A percentile compares a stretch with the other conserved stretches of the same genome.
These are phyloP conservation scores for Beta macrorhiza DNA, from an alignment of 179 eudicot genomes.

Conservation along the genomic window DNA sequence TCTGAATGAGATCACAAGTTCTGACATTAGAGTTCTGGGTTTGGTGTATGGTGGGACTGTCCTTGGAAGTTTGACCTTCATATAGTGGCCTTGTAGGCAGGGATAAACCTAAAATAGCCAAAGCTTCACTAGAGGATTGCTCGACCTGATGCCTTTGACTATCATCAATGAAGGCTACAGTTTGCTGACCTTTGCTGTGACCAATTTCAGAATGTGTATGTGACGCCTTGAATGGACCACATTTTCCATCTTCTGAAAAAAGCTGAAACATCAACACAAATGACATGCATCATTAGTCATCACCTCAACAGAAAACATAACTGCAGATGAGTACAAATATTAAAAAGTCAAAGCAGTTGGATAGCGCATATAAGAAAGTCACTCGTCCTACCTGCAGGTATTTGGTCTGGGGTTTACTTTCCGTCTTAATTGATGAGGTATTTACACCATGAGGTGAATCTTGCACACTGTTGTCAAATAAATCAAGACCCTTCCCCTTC, in stretches of 20 bases:
- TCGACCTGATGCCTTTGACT: conserved; percentile 21
- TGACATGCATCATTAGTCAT: conserved; percentile 9
- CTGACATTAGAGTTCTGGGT: conserved; percentile 18
- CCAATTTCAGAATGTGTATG: conserved; percentile 19
- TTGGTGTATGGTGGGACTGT: conserved; percentile 15
- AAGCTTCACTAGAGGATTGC: conserved; percentile 26
- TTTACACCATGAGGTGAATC: conserved; percentile 25
- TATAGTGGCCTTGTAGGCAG: conserved; percentile 26
- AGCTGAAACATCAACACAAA: conserved; percentile 33
- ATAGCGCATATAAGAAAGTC: neutral
- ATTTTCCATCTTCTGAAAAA: conserved; percentile 37
- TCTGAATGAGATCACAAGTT: conserved; percentile 33
- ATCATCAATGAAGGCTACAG: conserved; percentile 2
- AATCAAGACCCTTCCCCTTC: conserved; percentile 23
- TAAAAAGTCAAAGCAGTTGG: neutral
- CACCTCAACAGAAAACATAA: conserved; percentile 6
- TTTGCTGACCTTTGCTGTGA: conserved; percentile 28
- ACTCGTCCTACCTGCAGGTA: conserved; percentile 50
- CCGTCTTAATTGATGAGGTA: conserved; percentile 16
- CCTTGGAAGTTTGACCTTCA: conserved; percentile 27
- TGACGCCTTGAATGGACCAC: conserved; percentile 22
- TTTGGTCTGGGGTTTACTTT: conserved; percentile 27
- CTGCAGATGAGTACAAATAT: neutral
- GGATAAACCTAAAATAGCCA: conserved; percentile 30
- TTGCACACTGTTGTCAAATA: conserved; percentile 28